Base-by-base conservation (phyloP, 1,284 basidiomycete genomes). In the Macrocybe sp. region DNA sequence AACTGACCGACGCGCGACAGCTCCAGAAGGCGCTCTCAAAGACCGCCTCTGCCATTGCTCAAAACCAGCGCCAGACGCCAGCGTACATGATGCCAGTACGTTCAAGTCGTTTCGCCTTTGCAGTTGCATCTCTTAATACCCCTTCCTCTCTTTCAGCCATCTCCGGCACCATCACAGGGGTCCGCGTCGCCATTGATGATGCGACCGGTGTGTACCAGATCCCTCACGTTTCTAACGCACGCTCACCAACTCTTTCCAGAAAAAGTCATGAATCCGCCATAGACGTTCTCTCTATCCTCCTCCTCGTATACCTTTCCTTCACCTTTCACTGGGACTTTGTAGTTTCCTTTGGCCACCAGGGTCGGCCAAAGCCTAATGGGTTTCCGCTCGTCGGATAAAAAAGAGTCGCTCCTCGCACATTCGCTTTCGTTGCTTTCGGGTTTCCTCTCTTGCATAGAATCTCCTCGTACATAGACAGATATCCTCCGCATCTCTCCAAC, bases 181-280 rank as follows among this genome's bases (percentile, higher is more conserved):
- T 65, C 65, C 12, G 69, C 70, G 16, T 62, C 73, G n/a, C 73
- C 72, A 11, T 50, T 79, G 48, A 79, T 78, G 74, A 80, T 79
- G 75, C 74, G 73, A 68, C 67, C 75, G n/a, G n/a, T n/a, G n/a
- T n/a, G n/a, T n/a, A n/a, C n/a, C n/a, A n/a, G n/a, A n/a, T n/a
- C n/a, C n/a, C n/a, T n/a, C n/a, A n/a, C n/a, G n/a, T n/a, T n/a
- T n/a, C 31, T 28, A 16, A 31, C 43, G 33, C 34, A 44, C 7
- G 35, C 51, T 59, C 39, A 55, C 46, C 41, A 22, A 36, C 41
- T 12, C n/a, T 39, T 37, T 41, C 35, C 48, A 67, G 65, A 65
- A 69, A 65, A 66, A 66, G 60, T 63, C 67, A 63, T 69, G 59
- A 69, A 61, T 53, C 47, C 42, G 22, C 45, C 29, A 33, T 41